Base-by-base conservation (phyloP, 2,329 filamentous ascomycete species). In the Akanthomyces muscarius region DNA sequence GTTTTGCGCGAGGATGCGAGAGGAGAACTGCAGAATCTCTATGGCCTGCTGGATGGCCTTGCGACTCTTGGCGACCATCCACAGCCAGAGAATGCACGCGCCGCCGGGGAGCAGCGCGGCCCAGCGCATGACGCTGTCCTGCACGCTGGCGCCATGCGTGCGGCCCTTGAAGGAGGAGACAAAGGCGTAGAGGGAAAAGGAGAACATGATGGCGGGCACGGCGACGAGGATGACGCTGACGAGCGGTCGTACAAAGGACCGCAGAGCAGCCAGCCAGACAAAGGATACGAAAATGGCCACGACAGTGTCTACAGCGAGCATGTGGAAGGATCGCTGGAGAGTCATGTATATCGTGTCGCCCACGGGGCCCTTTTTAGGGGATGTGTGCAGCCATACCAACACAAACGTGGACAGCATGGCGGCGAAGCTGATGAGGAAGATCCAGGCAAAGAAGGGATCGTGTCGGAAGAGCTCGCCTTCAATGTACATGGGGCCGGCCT, bases 331-430 rank as follows among this genome's bases (percentile, higher is more conserved):
- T 57, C 88, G 87, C 69, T 90, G 89, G 42, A 99, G 78, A 5
- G 91, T 92, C 16, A 90, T 92, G 75, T 99, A 99, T 64, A 99
- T 92, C 1, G 94, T 97, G 74, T 99, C 95, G 16, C 93, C 94
- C 63, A 96, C 84, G 1, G 89, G 89, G 64, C 84, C 83, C 71
- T 90, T 90, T 61, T 82, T 81, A 0, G 88, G 80, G 21, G 90
- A 86, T 2, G 94, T 98, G 72, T 98, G 92, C 47, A 99, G 82
- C 80, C 90, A 96, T 28, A 97, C 89, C 16, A 99, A 82, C 66
- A 97, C 87, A 70, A 92, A 96, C 0, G 92, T 94, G 14, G 94
- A 90, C 70, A 98, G 85, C 71, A 98, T 84, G 45, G 89, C 89
- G 52, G 91, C 92, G 60, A 96, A 78, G 41, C 87, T 87, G 69